A percentile compares a stretch with the other conserved stretches of the same genome.
These are phyloP conservation scores for Diutina sp. DNA, from an alignment of 1,139 yeast genomes.

Conservation along the genomic window DNA sequence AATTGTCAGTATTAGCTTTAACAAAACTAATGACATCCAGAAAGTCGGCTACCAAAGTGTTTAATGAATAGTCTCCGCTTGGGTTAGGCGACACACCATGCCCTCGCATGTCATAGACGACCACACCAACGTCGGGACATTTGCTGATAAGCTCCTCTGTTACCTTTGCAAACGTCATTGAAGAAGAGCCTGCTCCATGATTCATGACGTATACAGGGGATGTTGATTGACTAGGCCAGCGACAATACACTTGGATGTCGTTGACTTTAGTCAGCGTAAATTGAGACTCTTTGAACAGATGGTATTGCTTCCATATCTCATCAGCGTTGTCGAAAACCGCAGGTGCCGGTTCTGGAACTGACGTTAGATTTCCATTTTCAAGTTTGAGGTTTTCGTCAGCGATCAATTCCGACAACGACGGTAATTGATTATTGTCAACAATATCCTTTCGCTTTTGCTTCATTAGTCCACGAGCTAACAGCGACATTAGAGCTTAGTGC, in stretches of 20 bases:
- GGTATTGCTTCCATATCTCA: background rate
- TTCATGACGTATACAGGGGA: constrained; percentile 60
- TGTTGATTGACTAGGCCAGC: constrained; percentile 5
- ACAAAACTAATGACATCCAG: constrained; percentile 30
- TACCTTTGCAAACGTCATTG: constrained; percentile 53
- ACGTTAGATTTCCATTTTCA: background rate
- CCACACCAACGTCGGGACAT: constrained; percentile 36
- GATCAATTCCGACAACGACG: background rate
- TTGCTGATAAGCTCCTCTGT: constrained; percentile 1
- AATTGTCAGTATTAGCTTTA: constrained; percentile 8
- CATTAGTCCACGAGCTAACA: background rate
- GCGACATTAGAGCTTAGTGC: background rate
- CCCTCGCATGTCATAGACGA: constrained; percentile 72
- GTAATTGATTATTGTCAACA: background rate
- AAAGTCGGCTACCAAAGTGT: constrained; percentile 46
- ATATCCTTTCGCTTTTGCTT: background rate
- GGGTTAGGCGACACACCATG: constrained; percentile 48
- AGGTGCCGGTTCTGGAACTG: background rate
- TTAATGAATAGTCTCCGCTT: constrained; percentile 32
- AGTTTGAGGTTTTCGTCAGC: background rate
- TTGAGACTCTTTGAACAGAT: background rate
- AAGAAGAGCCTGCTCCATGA: constrained; percentile 94
- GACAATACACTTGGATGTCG: background rate
- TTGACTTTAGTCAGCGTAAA: background rate
- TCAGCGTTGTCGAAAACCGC: background rate